These are phyloP conservation scores for Zoysia pacifica DNA, from an alignment of 176 grass and related monocot species.

Conservation along the genomic window DNA sequence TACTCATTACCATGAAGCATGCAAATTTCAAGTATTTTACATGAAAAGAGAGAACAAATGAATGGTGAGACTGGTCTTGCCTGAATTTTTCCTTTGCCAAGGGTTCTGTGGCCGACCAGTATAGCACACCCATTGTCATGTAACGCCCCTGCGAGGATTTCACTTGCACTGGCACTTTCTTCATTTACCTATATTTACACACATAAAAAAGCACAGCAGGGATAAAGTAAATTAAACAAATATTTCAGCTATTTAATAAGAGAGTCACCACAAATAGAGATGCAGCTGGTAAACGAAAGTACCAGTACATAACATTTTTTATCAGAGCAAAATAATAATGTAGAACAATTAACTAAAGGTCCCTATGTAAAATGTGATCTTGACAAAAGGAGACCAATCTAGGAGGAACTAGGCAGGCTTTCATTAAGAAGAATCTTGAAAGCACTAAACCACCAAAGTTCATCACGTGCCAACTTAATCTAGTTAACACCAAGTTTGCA, in stretches of 20 bases:
- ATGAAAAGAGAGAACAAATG: neutral
- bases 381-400: neutral
- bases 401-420: neutral
- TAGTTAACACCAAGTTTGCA: neutral
- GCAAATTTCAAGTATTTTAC: neutral
- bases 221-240: neutral
- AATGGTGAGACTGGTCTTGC: constrained; percentile 26
- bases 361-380: neutral
- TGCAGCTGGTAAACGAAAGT: neutral
- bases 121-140: constrained; percentile 95
- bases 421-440: neutral
- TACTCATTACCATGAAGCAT: neutral
- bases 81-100: constrained; percentile 99
- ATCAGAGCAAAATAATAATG: neutral
- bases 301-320: neutral
- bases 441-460: neutral
- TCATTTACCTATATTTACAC: constrained; percentile 75
- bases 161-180: constrained; percentile 88
- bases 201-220: neutral
- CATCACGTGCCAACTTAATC: neutral
- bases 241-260: neutral
- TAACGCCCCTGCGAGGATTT: constrained; percentile 92
- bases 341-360: neutral
- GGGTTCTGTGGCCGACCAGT: constrained; percentile 82
- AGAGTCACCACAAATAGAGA: neutral